These are phyloP conservation scores for Hypoxylon intermedium DNA, from an alignment of 495 filamentous ascomycete genomes.

Conservation along the genomic window DNA sequence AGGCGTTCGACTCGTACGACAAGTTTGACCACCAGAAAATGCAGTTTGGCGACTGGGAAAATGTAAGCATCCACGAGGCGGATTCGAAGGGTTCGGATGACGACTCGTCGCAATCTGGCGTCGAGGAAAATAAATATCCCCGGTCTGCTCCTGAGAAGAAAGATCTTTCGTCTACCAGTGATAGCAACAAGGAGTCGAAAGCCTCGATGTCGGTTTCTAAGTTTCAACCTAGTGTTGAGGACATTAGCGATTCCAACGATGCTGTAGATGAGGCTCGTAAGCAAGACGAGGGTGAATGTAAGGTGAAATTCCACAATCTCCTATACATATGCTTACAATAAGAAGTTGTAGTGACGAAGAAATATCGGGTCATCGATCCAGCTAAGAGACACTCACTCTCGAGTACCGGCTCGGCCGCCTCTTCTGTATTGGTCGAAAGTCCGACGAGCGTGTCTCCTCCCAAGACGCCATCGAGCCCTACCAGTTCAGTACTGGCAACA, in stretches of 20 bases:
- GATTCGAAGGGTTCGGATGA: conserved; percentile 6
- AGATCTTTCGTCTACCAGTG: not conserved
- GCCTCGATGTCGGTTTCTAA: not conserved
- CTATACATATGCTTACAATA: not conserved
- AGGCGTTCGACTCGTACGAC: conserved; percentile 6
- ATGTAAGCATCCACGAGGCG: conserved; percentile 1
- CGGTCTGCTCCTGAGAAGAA: not conserved
- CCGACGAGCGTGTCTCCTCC: conserved; percentile 4
- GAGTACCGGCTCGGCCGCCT: conserved; percentile 16
- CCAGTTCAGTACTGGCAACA: not conserved
- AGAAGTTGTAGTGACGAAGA: conserved; percentile 6
- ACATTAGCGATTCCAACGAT: not conserved
- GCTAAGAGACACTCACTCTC: conserved; percentile 2
- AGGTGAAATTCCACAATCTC: not conserved
- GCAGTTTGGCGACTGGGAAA: conserved; percentile 18
- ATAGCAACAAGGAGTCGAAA: not conserved
- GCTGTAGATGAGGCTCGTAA: not conserved
- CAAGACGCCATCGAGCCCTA: conserved; percentile 3
- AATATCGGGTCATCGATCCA: not conserved
- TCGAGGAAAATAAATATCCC: not conserved
- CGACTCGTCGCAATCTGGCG: not conserved
- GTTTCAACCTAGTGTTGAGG: not conserved
- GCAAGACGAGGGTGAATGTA: conserved; percentile 20
- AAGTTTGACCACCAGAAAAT: conserved; percentile 8
- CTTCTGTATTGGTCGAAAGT: conserved; percentile 11